Base-by-base conservation (phyloP, 805 yeast species). In the Candida nitratophila region DNA sequence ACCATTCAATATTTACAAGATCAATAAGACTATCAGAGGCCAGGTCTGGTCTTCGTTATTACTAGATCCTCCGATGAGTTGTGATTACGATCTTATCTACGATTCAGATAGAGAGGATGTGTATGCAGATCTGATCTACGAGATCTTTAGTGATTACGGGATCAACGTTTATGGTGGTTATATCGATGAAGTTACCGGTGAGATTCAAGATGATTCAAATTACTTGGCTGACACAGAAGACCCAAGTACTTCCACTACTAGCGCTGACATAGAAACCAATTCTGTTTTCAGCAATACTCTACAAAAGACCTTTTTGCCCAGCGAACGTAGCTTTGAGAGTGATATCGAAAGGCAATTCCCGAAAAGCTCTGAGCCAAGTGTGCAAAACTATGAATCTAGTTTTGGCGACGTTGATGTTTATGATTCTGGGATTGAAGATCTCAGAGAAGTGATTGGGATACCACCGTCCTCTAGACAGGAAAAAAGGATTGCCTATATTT, bases 111-210 rank as follows among this genome's bases (percentile, higher is more conserved):
- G 14, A 15, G 33, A 31, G 3, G 35, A 52, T 49, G n/a, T 50
- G 8, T 48, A 26, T 50, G 48, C 21, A 48, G 21, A 17, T n/a
- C 11, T 17, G 10, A 32, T 48, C 35, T 47, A 47, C 11, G 51
- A 47, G 17, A 48, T 47, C 3, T 24, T 19, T 9, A 17, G 40
- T 20, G 44, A 36, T 0, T 46, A 39, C 15, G 44, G 39, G 4
- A 37, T 52, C 21, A 36, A 47, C 16, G 17, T 37, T 16, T 37
- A 37, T 24, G 33, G 16, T 26, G 46, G 44, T 17, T 50, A 47
- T 37, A 43, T 41, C 2, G 55, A 54, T 36, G 58, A 54, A 38
- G 56, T 52, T 4, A 45, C 55, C 3, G 58, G 56, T 6, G 40
- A 43, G 7, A 34, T 43, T 19, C 39, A 48, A n/a, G 47, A 44